Base-by-base conservation (phyloP, 768 basidiomycete species). In the Omphalotus guepiniiformis region DNA sequence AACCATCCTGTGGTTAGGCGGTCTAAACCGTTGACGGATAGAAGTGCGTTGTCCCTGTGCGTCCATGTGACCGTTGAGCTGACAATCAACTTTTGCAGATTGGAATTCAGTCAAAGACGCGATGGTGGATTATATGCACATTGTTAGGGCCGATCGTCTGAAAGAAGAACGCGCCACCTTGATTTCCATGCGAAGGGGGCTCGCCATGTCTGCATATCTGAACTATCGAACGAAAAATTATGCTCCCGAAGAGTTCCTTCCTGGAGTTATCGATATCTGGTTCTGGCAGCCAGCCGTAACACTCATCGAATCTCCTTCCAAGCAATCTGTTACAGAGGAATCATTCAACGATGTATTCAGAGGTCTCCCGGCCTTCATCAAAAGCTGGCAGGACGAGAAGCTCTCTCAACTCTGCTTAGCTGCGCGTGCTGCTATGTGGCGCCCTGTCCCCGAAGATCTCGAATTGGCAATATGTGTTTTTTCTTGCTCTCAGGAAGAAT, bases 381-480 rank as follows among this genome's bases (percentile, higher is more conserved):
- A 38, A 2, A 6, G 36, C 22, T 56, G 55, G 55, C 39, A 47
- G 25, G 25, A 37, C 2, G 30, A 44, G 22, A 38, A 30, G 23
- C 22, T 52, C 4, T 21, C 16, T 15, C 23, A 42, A 12, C 3
- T 19, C 11, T 29, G 21, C 13, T 7, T 16, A 16, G 43, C 43
- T 4, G 23, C n/a, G 13, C 13, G 13, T 29, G 19, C 15, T 15
- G 1, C 13, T 15, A 32, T 28, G n/a, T 36, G 29, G 29, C 6
- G 26, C 15, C 4, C 30, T 27, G 8, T 11, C 16, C 18, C 30
- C 30, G 30, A 18, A 11, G 26, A 48, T 12, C 38, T 48, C 4
- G 26, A 48, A n/a, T 37, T 27, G 4, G 67, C 65, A 6, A 48
- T 51, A 12, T 58, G 58, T 22, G 66, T 69, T 21, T 65, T 69